Conservation (phyloP, 139 green algal species). For the Diplosphaera chodatii region DNA sequence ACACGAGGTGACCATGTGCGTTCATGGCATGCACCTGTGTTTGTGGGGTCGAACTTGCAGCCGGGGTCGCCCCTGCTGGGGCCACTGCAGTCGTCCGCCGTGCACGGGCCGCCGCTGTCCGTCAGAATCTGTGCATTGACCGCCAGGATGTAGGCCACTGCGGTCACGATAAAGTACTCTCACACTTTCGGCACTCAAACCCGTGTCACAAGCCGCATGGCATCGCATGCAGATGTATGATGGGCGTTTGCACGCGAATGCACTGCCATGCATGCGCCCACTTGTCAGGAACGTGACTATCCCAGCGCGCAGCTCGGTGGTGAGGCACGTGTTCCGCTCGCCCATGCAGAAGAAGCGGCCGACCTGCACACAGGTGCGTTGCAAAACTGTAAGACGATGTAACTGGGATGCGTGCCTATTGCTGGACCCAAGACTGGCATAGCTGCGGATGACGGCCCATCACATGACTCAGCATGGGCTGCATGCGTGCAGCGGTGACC, state of each 20-base stretch:
- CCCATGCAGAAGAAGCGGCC: slow-evolving; percentile 34
- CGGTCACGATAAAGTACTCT: no score
- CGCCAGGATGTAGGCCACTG: slow-evolving; percentile 33
- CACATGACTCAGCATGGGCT: no score
- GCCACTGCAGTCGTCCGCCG: no score
- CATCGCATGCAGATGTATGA: slow-evolving; percentile 6
- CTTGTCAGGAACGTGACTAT: slow-evolving; percentile 14
- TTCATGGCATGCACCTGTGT: no score
- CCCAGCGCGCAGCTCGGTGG: slow-evolving; percentile 29
- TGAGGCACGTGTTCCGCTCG: slow-evolving; percentile 27
- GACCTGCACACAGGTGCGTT: neutral
- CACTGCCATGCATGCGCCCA: neutral
- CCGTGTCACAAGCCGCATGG: no score
- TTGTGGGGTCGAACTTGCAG: slow-evolving; percentile 8
- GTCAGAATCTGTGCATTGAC: slow-evolving; percentile 31
- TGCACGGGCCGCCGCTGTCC: slow-evolving; percentile 14
- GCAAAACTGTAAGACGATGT: no score
- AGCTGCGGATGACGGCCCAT: no score
- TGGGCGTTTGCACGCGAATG: neutral
- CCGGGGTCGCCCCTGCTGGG: neutral
- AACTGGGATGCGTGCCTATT: no score
- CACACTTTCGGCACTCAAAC: no score
- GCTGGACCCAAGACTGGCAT: no score
- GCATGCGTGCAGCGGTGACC: no score
- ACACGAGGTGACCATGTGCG: no score